Conservation (phyloP, 345 rosid genomes). For the Salix arbutifolia region DNA sequence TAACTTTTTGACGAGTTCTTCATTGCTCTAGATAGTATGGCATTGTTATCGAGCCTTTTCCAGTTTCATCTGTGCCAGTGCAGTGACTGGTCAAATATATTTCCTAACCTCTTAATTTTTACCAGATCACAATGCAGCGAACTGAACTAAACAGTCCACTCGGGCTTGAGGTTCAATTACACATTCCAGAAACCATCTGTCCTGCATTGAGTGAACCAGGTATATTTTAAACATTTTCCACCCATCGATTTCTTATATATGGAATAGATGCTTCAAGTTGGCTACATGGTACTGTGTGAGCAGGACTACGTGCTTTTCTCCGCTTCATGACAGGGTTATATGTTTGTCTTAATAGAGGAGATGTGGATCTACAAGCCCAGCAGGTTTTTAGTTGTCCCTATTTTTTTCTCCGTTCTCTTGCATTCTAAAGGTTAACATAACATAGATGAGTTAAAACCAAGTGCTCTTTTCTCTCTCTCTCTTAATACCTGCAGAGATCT, state of each 20-base stretch:
- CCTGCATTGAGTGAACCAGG: slow-evolving; percentile 99
- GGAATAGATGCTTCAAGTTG: slow-evolving; percentile 1
- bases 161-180: slow-evolving; percentile 96
- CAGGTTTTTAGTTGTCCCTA: slow-evolving; percentile 47
- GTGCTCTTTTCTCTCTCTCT: slow-evolving; percentile 18
- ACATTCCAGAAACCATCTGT: slow-evolving; percentile 92
- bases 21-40: slow-evolving; percentile 2
- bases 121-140: slow-evolving; percentile 93
- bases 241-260: neutral
- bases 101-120: slow-evolving; percentile 23
- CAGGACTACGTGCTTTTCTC: slow-evolving; percentile 95
- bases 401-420: neutral
- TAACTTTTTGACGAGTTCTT: slow-evolving; percentile 16
- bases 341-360: slow-evolving; percentile 91
- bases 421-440: slow-evolving; percentile 1
- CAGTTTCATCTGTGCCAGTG: neutral
- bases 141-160: slow-evolving; percentile 85
- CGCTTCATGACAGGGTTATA: slow-evolving; percentile 93
- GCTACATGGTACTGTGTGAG: slow-evolving; percentile 21
- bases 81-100: neutral
- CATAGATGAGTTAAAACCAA: slow-evolving; percentile 4
- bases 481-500: slow-evolving; percentile 47
- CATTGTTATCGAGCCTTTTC: slow-evolving; percentile 11
- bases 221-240: slow-evolving; percentile 14
- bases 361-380: slow-evolving; percentile 77